Base-by-base conservation (phyloP, 805 yeast species). In the Yarrowia deformans region DNA sequence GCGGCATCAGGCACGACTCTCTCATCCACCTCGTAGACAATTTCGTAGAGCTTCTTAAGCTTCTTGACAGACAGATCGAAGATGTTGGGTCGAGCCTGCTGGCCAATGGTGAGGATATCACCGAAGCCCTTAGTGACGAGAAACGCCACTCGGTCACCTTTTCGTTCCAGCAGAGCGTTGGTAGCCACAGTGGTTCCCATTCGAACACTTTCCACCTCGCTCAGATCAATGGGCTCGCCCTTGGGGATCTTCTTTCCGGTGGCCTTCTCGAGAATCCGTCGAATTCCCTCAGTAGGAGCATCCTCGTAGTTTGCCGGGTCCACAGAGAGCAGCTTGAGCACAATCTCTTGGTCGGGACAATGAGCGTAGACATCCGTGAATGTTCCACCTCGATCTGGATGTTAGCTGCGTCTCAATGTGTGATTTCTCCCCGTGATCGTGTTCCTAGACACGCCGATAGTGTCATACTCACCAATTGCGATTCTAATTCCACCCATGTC, bases 171-270 rank as follows among this genome's bases (percentile, higher is more conserved):
- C 42, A 95, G 83, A 1, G 98, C 97, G 79, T 94, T 94, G 8
- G 98, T 94, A 1, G 99, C 98, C 12, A 93, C 95, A 0, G 98
- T 93, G 4, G 98, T 93, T 2, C 98, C 98, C 90, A 93, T 88
- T 69, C 97, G 82, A 60, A 93, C 86, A 52, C 88, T 84, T 68
- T 86, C 87, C 46, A 92, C 90, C 2, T 79, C 78, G 7, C 71
- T 63, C 34, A 79, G 68, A 3, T 89, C 91, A 70, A 93, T 78
- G 3, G 85, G 87, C 45, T 77, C 77, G 9, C 85, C 85, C 64
- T 90, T 82, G 3, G 93, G 88, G 64, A 90, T 90, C 10, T 75
- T 61, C 8, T 75, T 77, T 0, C 85, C 84, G 0, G 86, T 84
- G 70, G 86, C 85, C 29, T 79, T 79, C 75, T 90, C 96, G 70